Evolutionary conservation across 306 rosid genomes (phyloP).

Genomic region (Trifolium fragiferum): DNA sequence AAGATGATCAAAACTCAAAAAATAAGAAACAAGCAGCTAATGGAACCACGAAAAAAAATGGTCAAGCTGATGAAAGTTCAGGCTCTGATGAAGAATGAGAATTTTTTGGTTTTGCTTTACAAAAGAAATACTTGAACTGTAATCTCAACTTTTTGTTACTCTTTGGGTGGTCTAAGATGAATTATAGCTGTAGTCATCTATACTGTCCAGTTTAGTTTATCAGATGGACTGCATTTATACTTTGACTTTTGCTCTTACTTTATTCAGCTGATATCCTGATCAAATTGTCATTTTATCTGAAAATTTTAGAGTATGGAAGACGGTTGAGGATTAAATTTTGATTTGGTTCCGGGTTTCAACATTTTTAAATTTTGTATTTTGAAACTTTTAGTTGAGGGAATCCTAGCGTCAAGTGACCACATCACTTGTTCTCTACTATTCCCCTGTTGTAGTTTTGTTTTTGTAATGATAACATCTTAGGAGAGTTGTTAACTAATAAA

Average conservation of each 20-base stretch:
- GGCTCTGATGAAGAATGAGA: constrained; percentile 58
- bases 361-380: not conserved
- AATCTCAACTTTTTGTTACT: constrained; percentile 14
- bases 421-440: not conserved
- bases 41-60: constrained; percentile 50
- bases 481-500: not conserved
- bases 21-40: constrained; percentile 52
- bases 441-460: not conserved
- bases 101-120: not conserved
- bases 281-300: constrained; percentile 30
- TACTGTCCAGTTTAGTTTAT: constrained; percentile 35
- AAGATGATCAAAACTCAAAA: constrained; percentile 53
- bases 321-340: constrained; percentile 37
- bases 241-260: constrained; percentile 16
- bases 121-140: constrained; percentile 33
- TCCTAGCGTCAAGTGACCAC: not conserved
- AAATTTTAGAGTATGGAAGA: constrained; percentile 28
- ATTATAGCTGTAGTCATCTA: constrained; percentile 29
- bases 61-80: constrained; percentile 48
- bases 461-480: not conserved
- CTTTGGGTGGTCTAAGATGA: constrained; percentile 32
- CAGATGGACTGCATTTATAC: constrained; percentile 31
- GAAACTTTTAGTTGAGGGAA: not conserved
- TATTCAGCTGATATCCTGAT: constrained; percentile 42
- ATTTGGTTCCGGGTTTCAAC: not conserved